Conservation (phyloP, 2,329 filamentous ascomycete species). For the Colletotrichum chrysophilum region DNA sequence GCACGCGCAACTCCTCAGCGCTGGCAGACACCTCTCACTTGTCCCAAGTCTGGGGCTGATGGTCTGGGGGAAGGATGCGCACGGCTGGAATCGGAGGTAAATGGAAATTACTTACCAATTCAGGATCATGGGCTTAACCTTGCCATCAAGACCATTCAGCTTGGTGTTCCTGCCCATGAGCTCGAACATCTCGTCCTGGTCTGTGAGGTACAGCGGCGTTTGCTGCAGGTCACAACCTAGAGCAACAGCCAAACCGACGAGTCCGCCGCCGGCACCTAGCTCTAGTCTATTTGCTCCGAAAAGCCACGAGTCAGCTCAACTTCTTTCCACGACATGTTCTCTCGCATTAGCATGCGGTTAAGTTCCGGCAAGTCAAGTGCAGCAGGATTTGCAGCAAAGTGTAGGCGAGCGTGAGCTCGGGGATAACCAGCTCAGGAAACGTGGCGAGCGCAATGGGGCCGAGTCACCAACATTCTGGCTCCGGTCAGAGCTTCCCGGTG, state of each 20-base stretch:
- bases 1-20: neutral
- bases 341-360: neutral
- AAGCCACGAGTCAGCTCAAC: conserved; percentile 5
- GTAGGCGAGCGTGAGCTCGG: neutral
- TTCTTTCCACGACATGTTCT: neutral
- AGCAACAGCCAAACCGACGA: conserved; percentile 74
- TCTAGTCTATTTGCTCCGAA: conserved; percentile 68
- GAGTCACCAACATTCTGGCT: conserved; percentile 72
- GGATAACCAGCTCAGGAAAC: neutral
- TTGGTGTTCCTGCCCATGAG: conserved; percentile 87
- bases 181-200: conserved; percentile 83
- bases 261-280: conserved; percentile 87
- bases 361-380: neutral
- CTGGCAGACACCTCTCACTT: neutral
- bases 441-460: neutral
- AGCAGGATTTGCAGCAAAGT: neutral
- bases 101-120: conserved; percentile 70
- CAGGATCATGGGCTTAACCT: conserved; percentile 72
- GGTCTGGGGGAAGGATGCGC: neutral
- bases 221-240: conserved; percentile 49
- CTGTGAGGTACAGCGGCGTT: conserved; percentile 76
- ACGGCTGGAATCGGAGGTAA: neutral
- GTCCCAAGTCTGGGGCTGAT: neutral
- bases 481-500: conserved; percentile 66
- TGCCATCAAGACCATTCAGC: conserved; percentile 74